These are phyloP conservation scores for Discostella stelligeroides DNA, from an alignment of 108 stramenopile species.

Conservation along the genomic window DNA sequence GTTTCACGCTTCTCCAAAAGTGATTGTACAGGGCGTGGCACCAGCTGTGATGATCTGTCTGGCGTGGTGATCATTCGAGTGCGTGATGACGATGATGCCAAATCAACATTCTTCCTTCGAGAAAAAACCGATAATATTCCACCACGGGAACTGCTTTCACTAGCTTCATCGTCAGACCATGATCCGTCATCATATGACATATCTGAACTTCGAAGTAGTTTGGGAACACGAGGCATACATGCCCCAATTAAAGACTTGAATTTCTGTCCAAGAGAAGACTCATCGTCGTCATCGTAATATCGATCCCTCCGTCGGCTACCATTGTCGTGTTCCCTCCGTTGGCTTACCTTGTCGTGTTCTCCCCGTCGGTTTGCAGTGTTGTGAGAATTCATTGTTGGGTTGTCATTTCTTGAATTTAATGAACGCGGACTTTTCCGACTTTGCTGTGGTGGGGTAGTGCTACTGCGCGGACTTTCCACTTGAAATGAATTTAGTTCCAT, in stretches of 20 bases:
- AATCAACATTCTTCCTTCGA: neutral
- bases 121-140: neutral
- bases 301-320: neutral
- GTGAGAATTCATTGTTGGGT: neutral
- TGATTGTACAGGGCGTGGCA: slow-evolving; percentile 39
- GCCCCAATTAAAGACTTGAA: slow-evolving; percentile 38
- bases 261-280: slow-evolving; percentile 40
- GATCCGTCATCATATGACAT: slow-evolving; percentile 41
- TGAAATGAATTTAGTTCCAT: neutral
- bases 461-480: neutral
- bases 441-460: neutral
- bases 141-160: neutral
- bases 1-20: slow-evolving; percentile 40
- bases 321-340: too few species aligned
- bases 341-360: too few species aligned
- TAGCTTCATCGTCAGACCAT: slow-evolving; percentile 49
- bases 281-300: slow-evolving; percentile 43
- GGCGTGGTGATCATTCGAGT: neutral
- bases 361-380: neutral
- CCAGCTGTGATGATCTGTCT: neutral
- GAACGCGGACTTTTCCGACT: slow-evolving; percentile 6
- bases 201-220: slow-evolving; percentile 18
- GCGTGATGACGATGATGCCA: neutral
- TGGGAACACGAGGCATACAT: slow-evolving; percentile 31
- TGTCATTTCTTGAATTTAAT: slow-evolving; percentile 19